A percentile compares a stretch with the other conserved stretches of the same genome.
phyloP scores from a whole-genome alignment of 169 alveolate genomes.

The Cryptosporidium bovis region DNA sequence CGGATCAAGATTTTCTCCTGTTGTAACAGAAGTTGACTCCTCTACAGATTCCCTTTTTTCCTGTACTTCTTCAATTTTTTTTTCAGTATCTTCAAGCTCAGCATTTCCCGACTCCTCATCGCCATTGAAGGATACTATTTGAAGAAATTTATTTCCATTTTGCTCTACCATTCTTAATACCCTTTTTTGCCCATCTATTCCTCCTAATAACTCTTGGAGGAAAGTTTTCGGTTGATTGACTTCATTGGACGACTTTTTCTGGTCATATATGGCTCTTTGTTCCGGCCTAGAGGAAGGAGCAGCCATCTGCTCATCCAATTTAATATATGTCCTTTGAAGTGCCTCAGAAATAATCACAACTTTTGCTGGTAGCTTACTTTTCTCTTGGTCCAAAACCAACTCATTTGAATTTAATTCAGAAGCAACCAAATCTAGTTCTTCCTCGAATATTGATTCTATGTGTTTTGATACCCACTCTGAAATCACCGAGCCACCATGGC shows the following conservation, averaged over 20 bases:
- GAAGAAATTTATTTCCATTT: slow-evolving; percentile 80
- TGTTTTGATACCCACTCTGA: slow-evolving; percentile 91
- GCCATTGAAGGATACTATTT: slow-evolving; percentile 79
- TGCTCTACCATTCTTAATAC: slow-evolving; percentile 78
- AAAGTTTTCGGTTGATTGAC: slow-evolving; percentile 76
- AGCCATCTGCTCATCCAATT: slow-evolving; percentile 82
- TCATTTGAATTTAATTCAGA: not conserved
- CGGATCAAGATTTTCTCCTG: not conserved
- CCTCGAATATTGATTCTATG: slow-evolving; percentile 81
- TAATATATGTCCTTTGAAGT: slow-evolving; percentile 78
- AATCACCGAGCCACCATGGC: slow-evolving; percentile 98
- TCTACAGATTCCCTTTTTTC: slow-evolving; percentile 49
- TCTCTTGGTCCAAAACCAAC: slow-evolving; percentile 6
- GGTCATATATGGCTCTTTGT: slow-evolving; percentile 76
- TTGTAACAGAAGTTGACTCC: slow-evolving; percentile 10
- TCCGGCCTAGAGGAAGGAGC: slow-evolving; percentile 79
- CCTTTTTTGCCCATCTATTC: slow-evolving; percentile 78
- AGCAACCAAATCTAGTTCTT: slow-evolving; percentile 26
- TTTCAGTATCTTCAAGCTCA: slow-evolving; percentile 66
- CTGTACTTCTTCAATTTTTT: slow-evolving; percentile 70
- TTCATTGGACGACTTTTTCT: slow-evolving; percentile 64
- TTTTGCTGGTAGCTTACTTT: slow-evolving; percentile 23
- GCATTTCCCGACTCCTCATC: slow-evolving; percentile 32
- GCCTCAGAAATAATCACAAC: slow-evolving; percentile 56
- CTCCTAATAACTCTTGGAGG: slow-evolving; percentile 78